Conservation (phyloP, 257 asterid species). For the Handroanthus guayacan region DNA sequence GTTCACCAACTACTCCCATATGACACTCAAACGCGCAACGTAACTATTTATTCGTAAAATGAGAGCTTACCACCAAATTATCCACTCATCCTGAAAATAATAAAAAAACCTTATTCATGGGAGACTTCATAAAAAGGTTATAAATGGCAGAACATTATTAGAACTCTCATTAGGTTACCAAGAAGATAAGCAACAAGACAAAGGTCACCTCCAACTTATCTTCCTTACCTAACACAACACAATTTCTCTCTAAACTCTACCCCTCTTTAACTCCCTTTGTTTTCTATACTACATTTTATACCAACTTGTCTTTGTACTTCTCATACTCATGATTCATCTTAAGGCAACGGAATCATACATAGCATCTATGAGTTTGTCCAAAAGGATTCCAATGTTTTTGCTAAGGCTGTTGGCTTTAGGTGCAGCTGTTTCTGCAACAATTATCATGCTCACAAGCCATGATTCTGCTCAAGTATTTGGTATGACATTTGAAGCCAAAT, state of each 20-base stretch:
- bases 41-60: too few species aligned
- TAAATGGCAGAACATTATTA: neutral
- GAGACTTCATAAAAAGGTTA: too few species aligned
- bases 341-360: neutral
- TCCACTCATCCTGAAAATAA: too few species aligned
- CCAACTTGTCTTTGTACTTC: neutral
- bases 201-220: conserved; percentile 53
- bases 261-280: conserved; percentile 36
- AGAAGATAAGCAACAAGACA: conserved; percentile 44
- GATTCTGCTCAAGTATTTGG: conserved; percentile 66
- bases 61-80: too few species aligned
- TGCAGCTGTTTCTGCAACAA: conserved; percentile 58
- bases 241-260: neutral
- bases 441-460: conserved; percentile 67
- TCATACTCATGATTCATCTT: neutral
- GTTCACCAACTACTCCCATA: too few species aligned
- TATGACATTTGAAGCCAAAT: conserved; percentile 77
- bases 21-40: too few species aligned
- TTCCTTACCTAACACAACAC: conserved; percentile 61
- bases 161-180: conserved; percentile 55
- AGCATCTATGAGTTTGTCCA: neutral
- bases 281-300: neutral
- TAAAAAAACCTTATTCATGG: too few species aligned
- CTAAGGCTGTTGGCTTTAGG: conserved; percentile 83
- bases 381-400: conserved; percentile 56